Evolutionary conservation across 495 filamentous ascomycete genomes (phyloP), one percentile per base, ranked within the genome.

Genomic region (Podospora pseudoanserina): DNA sequence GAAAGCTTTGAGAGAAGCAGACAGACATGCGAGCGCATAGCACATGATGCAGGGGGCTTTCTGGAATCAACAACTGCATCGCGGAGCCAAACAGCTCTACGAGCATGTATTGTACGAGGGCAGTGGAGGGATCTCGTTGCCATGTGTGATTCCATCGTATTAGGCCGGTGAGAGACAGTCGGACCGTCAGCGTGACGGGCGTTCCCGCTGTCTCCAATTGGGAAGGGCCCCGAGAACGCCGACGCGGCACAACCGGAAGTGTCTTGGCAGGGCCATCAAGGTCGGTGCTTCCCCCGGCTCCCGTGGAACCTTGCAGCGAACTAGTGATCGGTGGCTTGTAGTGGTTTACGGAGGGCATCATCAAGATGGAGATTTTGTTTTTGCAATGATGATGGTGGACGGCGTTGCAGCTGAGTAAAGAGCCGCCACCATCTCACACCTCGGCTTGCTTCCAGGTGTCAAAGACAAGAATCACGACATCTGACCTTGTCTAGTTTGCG

Each of bases 251-350:
- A 27, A 61, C 20, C 23, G 59, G 28, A 27, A 5, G 27, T 18
- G 28, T 18, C 59, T 61, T 61, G 59, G 59, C 59, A 61, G 59
- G 59, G 59, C 20, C 59, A 27, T 58, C 55, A 58, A 58, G 59
- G 59, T 61, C 59, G 32, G 28, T 61, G 59, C 59, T 61, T 58
- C 59, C 28, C 28, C 28, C 23, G 16, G 59, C 23, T 61, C 59
- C 56, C n/a, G 23, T 20, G 56, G n/a, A 20, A 20, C 56, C 23
- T 58, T 58, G 39, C 39, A 49, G 39, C 9, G 39, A 49, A 13
- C 15, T 49, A 49, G 39, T 49, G 39, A 49, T 49, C 15, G 15
- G 39, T 32, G 15, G 39, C 39, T 49, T 13, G 39, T 16, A 13
- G 39, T 49, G 39, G 39, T 49, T 49, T 49, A 49, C 39, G 39